Evolutionary conservation across 306 rosid species (phyloP).

Genomic region (Senna siamea): DNA sequence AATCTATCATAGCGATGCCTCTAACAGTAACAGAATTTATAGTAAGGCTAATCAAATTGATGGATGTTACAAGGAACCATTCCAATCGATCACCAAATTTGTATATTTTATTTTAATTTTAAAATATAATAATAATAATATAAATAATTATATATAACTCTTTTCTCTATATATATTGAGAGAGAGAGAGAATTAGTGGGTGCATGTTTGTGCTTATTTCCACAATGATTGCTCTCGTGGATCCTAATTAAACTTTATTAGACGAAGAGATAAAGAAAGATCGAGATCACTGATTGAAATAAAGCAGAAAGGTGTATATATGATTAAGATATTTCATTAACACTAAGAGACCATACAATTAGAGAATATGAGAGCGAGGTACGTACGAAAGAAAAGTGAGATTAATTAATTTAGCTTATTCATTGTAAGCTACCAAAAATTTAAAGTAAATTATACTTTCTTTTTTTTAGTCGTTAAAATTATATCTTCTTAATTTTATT

Average conservation of each 20-base stretch:
- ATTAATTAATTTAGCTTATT: constrained; percentile 48
- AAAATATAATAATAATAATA: no score
- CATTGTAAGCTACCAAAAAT: background rate
- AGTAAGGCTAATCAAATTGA: constrained; percentile 32
- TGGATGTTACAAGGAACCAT: no score
- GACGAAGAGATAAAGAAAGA: constrained; percentile 40
- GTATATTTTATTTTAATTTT: no score
- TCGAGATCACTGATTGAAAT: constrained; percentile 34
- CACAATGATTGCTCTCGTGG: constrained; percentile 88
- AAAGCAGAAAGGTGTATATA: constrained; percentile 34
- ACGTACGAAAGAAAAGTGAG: constrained; percentile 40
- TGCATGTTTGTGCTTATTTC: constrained; percentile 65
- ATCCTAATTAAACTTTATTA: constrained; percentile 54
- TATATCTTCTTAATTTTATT: no score
- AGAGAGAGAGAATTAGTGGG: constrained; percentile 48
- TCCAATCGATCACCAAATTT: no score
- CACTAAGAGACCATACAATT: no score
- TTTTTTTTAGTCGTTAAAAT: no score
- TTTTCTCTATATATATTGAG: no score
- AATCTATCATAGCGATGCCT: constrained; percentile 1
- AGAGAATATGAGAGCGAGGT: no score
- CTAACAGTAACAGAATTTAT: background rate
- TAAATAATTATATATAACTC: no score
- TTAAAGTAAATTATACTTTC: no score
- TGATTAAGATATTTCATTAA: no score